Evolutionary conservation across 148 eudicot genomes (phyloP), one percentile per base, ranked within the genome.

Genomic region (Amaranthus cruentus): DNA sequence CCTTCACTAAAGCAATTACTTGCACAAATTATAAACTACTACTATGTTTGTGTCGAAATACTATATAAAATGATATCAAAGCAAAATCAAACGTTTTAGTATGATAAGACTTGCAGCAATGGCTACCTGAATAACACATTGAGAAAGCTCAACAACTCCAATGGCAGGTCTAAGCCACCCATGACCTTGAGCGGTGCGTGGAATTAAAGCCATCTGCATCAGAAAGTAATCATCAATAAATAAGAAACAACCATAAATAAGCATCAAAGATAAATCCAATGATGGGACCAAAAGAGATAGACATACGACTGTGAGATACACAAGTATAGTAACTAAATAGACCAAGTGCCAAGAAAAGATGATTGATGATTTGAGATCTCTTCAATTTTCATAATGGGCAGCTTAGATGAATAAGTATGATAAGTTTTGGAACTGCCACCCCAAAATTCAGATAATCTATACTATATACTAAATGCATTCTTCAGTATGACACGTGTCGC

Each of bases 81-180:
- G 38, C 6, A 51, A 51, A 50, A 21, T 52, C 46, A 71, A 50
- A 72, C 21, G 43, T n/a, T 54, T 49, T 10, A 28, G 38, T 28
- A 28, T 2, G 38, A 46, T 3, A 78, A 47, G 47, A 69, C 38
- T 48, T 65, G 7, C 55, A 9, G 66, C 52, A 28, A 28, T 28
- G 38, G 38, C 38, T 28, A 95, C 98, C 98, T 95, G 98, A 76
- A 90, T 79, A 52, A 95, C 77, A 66, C 89, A 84, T 66, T 95
- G 98, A 70, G 96, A 91, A 66, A 95, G 97, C 85, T 95, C 97
- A 76, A 95, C 66, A 48, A 91, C 96, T 44, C 98, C 98, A 59
- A 87, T 73, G 75, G 97, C 93, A 80, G 98, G 97, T 81, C 98
- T 90, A 67, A 95, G 85, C 98, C 98, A 95, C 71, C 98, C 97